phyloP scores from a whole-genome alignment of 495 filamentous ascomycete genomes.

The Talaromyces nanjingensis region DNA sequence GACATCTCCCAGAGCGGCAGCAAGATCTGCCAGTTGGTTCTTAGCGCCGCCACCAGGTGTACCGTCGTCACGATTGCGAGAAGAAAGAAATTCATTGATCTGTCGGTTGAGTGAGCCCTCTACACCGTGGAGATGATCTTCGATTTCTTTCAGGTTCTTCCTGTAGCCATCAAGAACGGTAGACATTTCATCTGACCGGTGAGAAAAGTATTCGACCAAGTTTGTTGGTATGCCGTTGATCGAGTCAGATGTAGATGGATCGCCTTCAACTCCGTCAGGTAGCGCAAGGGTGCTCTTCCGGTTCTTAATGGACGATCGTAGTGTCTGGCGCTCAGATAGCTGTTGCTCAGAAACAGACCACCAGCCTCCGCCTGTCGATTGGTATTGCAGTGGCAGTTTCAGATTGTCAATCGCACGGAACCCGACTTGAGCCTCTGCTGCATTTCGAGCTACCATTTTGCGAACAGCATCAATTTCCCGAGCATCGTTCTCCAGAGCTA shows the following conservation, averaged over 20 bases:
- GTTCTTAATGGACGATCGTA: slow-evolving; percentile 36
- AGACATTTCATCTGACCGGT: slow-evolving; percentile 64
- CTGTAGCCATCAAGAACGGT: slow-evolving; percentile 59
- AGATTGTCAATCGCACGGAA: slow-evolving; percentile 73
- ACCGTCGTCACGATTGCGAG: slow-evolving; percentile 42
- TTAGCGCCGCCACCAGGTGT: slow-evolving; percentile 32
- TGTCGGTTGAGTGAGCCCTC: slow-evolving; percentile 63
- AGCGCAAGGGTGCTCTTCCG: slow-evolving; percentile 30
- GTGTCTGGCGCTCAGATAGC: slow-evolving; percentile 29
- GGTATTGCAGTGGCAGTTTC: slow-evolving; percentile 68
- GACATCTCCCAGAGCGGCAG: slow-evolving; percentile 65
- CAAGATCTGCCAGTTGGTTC: slow-evolving; percentile 51
- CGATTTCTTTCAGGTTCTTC: slow-evolving; percentile 69
- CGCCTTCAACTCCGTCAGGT: slow-evolving; percentile 54
- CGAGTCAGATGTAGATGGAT: slow-evolving; percentile 31
- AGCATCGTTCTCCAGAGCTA: slow-evolving; percentile 65
- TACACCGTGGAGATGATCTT: slow-evolving; percentile 70
- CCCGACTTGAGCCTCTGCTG: slow-evolving; percentile 61
- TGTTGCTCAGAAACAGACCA: slow-evolving; percentile 41
- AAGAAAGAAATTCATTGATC: slow-evolving; percentile 58
- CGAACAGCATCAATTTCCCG: slow-evolving; percentile 61
- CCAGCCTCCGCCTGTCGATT: slow-evolving; percentile 39
- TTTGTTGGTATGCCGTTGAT: slow-evolving; percentile 43
- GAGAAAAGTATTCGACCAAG: slow-evolving; percentile 71
- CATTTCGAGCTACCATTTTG: slow-evolving; percentile 56